A percentile compares a stretch with the other conserved stretches of the same genome.
Evolutionary conservation across 2,329 filamentous ascomycete genomes (phyloP).

Genomic region (Penicillium thymicola): DNA sequence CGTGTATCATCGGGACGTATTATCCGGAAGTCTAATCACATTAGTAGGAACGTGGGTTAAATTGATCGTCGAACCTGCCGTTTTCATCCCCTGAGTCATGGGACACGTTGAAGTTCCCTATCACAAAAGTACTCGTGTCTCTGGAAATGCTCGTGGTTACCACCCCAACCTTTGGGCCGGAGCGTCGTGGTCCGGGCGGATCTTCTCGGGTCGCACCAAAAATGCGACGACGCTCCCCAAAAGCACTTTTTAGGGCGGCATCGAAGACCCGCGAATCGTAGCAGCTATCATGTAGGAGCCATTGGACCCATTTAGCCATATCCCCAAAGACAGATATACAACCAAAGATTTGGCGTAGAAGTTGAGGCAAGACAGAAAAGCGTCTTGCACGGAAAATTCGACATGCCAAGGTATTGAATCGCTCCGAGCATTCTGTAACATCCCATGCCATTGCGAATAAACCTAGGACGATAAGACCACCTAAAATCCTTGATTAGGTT

Average conservation of each 20-base stretch:
- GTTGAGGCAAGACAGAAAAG: no score
- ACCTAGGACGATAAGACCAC: no score
- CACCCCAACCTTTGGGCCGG: constrained; percentile 15
- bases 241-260: constrained; percentile 14
- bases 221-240: constrained; percentile 15
- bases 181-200: not conserved
- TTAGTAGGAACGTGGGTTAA: not conserved
- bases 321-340: no score
- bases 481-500: no score
- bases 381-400: no score
- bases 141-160: constrained; percentile 19
- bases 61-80: no score
- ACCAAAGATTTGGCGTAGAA: no score
- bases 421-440: no score
- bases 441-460: no score
- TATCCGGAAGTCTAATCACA: constrained; percentile 12
- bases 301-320: no score
- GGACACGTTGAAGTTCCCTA: constrained; percentile 21
- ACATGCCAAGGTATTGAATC: no score
- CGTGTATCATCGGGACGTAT: constrained; percentile 7
- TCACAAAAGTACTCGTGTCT: constrained; percentile 18
- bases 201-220: constrained; percentile 13
- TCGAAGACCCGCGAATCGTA: constrained; percentile 22
- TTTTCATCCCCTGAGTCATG: constrained; percentile 2
- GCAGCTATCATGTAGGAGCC: constrained; percentile 16